Conservation (phyloP, 495 filamentous ascomycete species). For the Xylaria nigripes region DNA sequence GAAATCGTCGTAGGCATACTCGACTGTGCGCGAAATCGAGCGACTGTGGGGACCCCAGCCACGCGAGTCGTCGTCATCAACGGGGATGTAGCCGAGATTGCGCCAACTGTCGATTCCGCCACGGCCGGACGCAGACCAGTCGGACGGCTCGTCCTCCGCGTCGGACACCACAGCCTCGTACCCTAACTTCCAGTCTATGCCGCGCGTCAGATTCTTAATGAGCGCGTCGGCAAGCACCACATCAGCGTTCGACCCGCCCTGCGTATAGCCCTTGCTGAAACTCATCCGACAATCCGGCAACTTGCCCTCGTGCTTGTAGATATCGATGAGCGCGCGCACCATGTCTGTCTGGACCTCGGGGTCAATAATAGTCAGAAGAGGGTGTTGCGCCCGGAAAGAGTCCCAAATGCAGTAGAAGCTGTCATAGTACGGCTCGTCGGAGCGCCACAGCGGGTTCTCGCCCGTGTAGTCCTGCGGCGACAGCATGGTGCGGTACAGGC, state of each 20-base stretch:
- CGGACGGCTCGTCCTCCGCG: constrained; percentile 56
- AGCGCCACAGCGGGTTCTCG: constrained; percentile 65
- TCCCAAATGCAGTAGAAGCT: constrained; percentile 73
- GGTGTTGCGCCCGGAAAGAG: constrained; percentile 61
- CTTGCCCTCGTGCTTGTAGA: constrained; percentile 57
- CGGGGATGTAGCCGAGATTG: constrained; percentile 52
- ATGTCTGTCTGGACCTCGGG: constrained; percentile 56
- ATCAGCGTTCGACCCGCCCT: constrained; percentile 70
- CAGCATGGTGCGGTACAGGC: constrained; percentile 55
- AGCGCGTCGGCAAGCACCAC: constrained; percentile 60
- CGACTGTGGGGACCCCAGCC: constrained; percentile 54
- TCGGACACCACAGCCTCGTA: constrained; percentile 64
- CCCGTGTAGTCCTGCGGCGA: constrained; percentile 68
- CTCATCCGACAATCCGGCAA: constrained; percentile 52
- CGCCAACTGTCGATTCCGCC: constrained; percentile 57
- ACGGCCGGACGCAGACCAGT: constrained; percentile 59
- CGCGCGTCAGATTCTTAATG: constrained; percentile 52
- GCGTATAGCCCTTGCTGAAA: constrained; percentile 60
- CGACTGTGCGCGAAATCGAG: constrained; percentile 57
- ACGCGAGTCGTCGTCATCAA: constrained; percentile 50
- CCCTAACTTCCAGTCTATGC: constrained; percentile 58
- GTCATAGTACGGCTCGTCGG: constrained; percentile 66
- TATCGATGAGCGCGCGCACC: constrained; percentile 60
- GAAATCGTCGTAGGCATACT: constrained; percentile 71
- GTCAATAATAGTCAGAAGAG: constrained; percentile 59